Conservation (phyloP, 2,329 filamentous ascomycete genomes). For the Aspergillus ochraceus region DNA sequence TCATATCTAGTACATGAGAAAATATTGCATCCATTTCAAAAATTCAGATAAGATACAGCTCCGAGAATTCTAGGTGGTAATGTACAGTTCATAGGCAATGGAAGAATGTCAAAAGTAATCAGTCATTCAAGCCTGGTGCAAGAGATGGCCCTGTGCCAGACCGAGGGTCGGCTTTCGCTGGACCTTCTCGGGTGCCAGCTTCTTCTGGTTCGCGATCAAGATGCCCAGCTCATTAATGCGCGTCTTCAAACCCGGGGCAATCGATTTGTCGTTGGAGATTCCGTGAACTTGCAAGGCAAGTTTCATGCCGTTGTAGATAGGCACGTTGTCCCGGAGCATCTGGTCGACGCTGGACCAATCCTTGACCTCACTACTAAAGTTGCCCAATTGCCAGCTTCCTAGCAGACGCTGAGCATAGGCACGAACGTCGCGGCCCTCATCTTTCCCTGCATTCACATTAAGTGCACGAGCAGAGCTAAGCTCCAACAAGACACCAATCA, state of each 20-base stretch:
- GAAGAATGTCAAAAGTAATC: neutral
- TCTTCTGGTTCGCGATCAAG: constrained; percentile 44
- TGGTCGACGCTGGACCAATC: constrained; percentile 22
- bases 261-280: constrained; percentile 24
- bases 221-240: constrained; percentile 49
- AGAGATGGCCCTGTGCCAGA: constrained; percentile 17
- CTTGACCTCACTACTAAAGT: constrained; percentile 22
- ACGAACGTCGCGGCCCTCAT: constrained; percentile 41
- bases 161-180: constrained; percentile 21
- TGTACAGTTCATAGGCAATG: constrained; percentile 22
- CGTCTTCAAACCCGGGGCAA: constrained; percentile 26
- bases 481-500: constrained; percentile 46
- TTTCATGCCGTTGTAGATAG: constrained; percentile 45
- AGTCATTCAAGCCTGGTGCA: constrained; percentile 13
- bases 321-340: constrained; percentile 33
- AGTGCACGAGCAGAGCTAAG: constrained; percentile 46
- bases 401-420: constrained; percentile 41
- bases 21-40: constrained; percentile 18
- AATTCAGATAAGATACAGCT: constrained; percentile 23
- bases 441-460: constrained; percentile 37
- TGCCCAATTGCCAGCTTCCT: constrained; percentile 30
- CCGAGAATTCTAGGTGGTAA: constrained; percentile 20
- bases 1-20: constrained; percentile 3
- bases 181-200: constrained; percentile 18
- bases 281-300: constrained; percentile 37